phyloP scores from a whole-genome alignment of 192 early-diverging fungal genomes.

The Powellomyces hirtus region DNA sequence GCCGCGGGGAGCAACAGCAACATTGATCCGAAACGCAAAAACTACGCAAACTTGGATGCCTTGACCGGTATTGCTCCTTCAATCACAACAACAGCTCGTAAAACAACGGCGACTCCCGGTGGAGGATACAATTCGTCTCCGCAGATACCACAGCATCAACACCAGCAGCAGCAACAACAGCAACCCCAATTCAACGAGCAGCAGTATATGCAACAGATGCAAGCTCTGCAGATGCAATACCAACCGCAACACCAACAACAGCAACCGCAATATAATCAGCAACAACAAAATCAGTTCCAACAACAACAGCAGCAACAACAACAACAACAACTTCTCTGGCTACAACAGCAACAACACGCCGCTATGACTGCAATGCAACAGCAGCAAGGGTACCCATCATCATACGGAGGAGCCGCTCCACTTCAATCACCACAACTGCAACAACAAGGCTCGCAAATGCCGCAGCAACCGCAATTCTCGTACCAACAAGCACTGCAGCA shows the following conservation, averaged over 20 bases:
- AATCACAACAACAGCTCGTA: conserved; percentile 10
- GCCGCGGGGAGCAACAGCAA: conserved; percentile 38
- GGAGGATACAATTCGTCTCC: neutral
- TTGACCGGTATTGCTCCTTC: conserved; percentile 19
- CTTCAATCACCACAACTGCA: neutral
- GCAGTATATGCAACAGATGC: conserved; percentile 23
- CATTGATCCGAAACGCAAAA: conserved; percentile 43
- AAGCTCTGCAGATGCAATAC: conserved; percentile 36
- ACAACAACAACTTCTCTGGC: conserved; percentile 22
- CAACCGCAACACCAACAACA: conserved; percentile 13
- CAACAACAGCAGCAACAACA: conserved; percentile 41
- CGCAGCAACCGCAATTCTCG: conserved; percentile 21
- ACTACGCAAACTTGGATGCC: conserved; percentile 44
- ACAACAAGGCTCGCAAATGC: conserved; percentile 28
- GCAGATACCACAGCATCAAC: conserved; percentile 22
- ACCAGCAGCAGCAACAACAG: conserved; percentile 42
- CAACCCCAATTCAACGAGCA: conserved; percentile 30
- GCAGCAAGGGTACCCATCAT: neutral
- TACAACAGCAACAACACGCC: conserved; percentile 32
- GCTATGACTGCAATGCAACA: neutral
- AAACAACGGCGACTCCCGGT: conserved; percentile 11
- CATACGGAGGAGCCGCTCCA: neutral
- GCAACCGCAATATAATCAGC: conserved; percentile 21
- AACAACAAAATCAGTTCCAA: conserved; percentile 18
- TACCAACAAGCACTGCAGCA: conserved; percentile 29